phyloP scores from a whole-genome alignment of 73 alveolate genomes.

The Tetrahymena elliotti region DNA sequence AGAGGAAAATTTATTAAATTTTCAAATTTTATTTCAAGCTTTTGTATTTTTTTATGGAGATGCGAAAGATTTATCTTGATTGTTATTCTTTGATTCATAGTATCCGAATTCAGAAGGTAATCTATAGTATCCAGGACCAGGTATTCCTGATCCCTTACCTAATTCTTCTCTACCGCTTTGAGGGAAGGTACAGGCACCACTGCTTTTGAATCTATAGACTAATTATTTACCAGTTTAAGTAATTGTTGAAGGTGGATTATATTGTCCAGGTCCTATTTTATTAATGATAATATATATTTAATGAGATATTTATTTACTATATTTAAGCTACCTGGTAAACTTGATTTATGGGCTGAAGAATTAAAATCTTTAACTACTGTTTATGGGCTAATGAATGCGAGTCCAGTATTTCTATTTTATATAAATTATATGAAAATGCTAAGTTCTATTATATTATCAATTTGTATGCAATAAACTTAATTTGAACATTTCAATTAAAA shows the following conservation, averaged over 20 bases:
- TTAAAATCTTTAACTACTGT: background rate
- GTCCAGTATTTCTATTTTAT: background rate
- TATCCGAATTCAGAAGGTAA: slow-evolving; percentile 67
- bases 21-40: background rate
- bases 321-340: background rate
- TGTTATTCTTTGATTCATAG: slow-evolving; percentile 46
- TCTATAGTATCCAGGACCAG: slow-evolving; percentile 79
- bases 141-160: slow-evolving; percentile 20
- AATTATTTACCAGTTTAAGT: background rate
- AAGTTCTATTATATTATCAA: no score
- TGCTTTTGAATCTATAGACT: background rate
- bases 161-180: background rate
- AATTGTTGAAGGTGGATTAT: background rate
- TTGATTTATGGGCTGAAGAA: background rate
- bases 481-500: background rate
- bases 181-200: background rate
- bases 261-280: background rate
- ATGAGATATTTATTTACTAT: background rate
- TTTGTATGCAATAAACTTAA: no score
- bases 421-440: background rate
- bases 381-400: background rate
- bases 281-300: no score
- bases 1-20: background rate
- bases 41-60: background rate
- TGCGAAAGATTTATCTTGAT: background rate